Percentiles rank a stretch among this genome's conserved stretches.
phyloP scores from a whole-genome alignment of 371 early-diverging fungal species.

The Vairimorpha ceranae region DNA sequence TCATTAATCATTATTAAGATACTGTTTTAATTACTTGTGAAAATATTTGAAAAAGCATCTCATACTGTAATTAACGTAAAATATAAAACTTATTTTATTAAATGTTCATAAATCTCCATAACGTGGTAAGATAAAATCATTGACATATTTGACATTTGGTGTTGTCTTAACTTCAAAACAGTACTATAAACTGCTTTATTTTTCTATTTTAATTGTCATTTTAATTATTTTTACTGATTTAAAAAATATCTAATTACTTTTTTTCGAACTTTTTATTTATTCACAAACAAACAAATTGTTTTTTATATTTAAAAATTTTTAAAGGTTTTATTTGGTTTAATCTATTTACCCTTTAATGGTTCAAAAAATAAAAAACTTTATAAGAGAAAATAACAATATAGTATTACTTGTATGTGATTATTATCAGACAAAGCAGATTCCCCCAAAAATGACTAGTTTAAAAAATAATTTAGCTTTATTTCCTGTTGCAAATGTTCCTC shows the following conservation, averaged over 20 bases:
- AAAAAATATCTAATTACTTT: background rate
- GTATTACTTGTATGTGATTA: slow-evolving; percentile 53
- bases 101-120: too few species aligned
- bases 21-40: too few species aligned
- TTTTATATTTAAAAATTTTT: background rate
- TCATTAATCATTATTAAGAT: too few species aligned
- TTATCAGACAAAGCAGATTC: slow-evolving; percentile 45
- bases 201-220: too few species aligned
- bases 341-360: background rate
- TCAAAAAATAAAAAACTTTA: slow-evolving; percentile 17
- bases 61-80: too few species aligned
- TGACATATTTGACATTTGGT: too few species aligned
- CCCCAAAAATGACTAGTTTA: slow-evolving; percentile 8
- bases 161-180: too few species aligned
- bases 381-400: slow-evolving; percentile 28
- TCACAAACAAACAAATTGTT: background rate
- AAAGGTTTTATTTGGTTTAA: background rate
- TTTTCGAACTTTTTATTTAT: background rate
- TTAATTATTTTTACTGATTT: too few species aligned
- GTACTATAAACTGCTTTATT: too few species aligned
- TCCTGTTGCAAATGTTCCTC: slow-evolving; percentile 49
- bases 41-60: too few species aligned
- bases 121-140: too few species aligned
- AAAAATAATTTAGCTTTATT: slow-evolving; percentile 49
- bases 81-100: too few species aligned